These are phyloP conservation scores for Lathyrus oleraceus DNA, from an alignment of 306 rosid species.

Conservation along the genomic window DNA sequence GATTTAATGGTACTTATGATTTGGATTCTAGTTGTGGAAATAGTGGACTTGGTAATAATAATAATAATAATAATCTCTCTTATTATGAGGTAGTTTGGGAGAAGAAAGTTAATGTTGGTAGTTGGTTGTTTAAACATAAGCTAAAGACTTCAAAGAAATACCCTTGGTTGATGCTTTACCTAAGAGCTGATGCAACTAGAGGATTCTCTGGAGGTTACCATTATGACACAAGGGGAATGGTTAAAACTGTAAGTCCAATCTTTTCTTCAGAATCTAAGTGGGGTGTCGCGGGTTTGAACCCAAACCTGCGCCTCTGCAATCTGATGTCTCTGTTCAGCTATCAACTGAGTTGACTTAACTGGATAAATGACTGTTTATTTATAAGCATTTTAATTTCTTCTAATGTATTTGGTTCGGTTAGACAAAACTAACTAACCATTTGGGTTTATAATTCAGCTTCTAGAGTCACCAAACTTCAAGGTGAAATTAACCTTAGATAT, in stretches of 20 bases:
- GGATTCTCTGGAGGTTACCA: constrained; percentile 93
- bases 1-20: constrained; percentile 73
- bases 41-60: constrained; percentile 29
- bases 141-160: constrained; percentile 72
- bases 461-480: constrained; percentile 46
- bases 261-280: background rate
- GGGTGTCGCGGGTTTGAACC: too few species aligned
- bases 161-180: constrained; percentile 87
- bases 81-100: constrained; percentile 76
- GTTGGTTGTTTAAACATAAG: constrained; percentile 75
- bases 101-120: constrained; percentile 66
- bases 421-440: constrained; percentile 25
- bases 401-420: background rate
- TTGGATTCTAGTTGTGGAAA: constrained; percentile 39
- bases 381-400: too few species aligned
- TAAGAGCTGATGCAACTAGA: constrained; percentile 78
- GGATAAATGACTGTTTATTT: background rate
- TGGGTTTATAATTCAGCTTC: constrained; percentile 43
- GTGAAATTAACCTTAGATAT: constrained; percentile 46
- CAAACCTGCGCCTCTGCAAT: too few species aligned
- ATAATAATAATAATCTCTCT: constrained; percentile 41
- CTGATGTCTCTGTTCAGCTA: too few species aligned
- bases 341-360: too few species aligned
- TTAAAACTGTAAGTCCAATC: constrained; percentile 59
- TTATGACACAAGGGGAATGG: constrained; percentile 84